These are phyloP conservation scores for Aspergillus spinulosporus DNA, from an alignment of 2,329 filamentous ascomycete genomes.

Conservation along the genomic window DNA sequence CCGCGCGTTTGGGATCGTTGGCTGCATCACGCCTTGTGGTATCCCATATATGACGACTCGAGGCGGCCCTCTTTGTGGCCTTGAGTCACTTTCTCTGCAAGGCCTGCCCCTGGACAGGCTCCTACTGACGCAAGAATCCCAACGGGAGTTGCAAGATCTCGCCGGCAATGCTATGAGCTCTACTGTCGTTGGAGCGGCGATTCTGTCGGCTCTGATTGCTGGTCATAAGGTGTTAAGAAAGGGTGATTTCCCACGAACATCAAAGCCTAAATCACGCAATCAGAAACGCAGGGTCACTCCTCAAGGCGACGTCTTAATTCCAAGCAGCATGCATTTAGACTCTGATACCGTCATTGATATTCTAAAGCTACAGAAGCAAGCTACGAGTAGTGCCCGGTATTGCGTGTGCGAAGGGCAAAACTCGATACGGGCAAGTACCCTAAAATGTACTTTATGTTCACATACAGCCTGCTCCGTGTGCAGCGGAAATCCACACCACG, in stretches of 20 bases:
- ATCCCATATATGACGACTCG: constrained; percentile 62
- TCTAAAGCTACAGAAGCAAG: constrained; percentile 24
- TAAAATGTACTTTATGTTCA: constrained; percentile 53
- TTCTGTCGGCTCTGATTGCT: constrained; percentile 59
- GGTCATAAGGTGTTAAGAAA: constrained; percentile 30
- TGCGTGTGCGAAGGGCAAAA: constrained; percentile 60
- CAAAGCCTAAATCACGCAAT: not conserved
- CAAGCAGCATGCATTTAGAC: constrained; percentile 17
- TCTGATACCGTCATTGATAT: constrained; percentile 14
- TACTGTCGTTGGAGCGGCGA: constrained; percentile 66
- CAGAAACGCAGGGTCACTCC: constrained; percentile 10
- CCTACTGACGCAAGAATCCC: constrained; percentile 63
- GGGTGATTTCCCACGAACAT: constrained; percentile 9
- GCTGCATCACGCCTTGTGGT: constrained; percentile 69
- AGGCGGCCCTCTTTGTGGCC: constrained; percentile 61
- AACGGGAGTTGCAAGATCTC: constrained; percentile 65
- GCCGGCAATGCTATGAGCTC: constrained; percentile 80
- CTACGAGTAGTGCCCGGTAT: constrained; percentile 43
- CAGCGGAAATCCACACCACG: constrained; percentile 55
- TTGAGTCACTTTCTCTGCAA: constrained; percentile 65
- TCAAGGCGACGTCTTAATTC: constrained; percentile 19
- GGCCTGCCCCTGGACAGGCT: constrained; percentile 66
- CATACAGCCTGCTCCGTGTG: constrained; percentile 59
- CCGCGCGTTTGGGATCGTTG: constrained; percentile 57
- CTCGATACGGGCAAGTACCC: constrained; percentile 42